phyloP scores from a whole-genome alignment of 2,329 filamentous ascomycete genomes.

The Mycosphaerella sp. region DNA sequence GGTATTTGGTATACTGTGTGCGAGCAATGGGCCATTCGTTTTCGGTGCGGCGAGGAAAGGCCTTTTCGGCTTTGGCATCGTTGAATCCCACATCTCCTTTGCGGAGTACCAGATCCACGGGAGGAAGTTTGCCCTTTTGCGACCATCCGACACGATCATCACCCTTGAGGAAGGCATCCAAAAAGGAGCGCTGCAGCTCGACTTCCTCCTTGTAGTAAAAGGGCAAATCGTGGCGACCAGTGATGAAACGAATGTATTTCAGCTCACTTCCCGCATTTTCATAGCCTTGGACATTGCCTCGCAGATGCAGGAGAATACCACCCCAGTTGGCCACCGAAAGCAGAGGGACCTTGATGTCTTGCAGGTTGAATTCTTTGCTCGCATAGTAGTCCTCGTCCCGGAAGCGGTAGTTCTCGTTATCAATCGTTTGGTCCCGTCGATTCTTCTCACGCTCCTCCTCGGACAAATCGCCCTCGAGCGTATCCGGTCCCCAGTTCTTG shows the following conservation, averaged over 20 bases:
- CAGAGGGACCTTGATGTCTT: conserved; percentile 60
- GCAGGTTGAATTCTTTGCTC: conserved; percentile 58
- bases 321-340: conserved; percentile 66
- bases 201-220: conserved; percentile 67
- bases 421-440: conserved; percentile 37
- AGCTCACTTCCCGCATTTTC: conserved; percentile 56
- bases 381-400: conserved; percentile 59
- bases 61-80: conserved; percentile 53
- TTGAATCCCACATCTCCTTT: conserved; percentile 64
- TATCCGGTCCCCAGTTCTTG: conserved; percentile 48
- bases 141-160: conserved; percentile 59
- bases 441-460: conserved; percentile 48
- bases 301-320: conserved; percentile 60
- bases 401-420: conserved; percentile 49
- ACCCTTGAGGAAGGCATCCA: conserved; percentile 64
- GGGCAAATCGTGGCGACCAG: conserved; percentile 62
- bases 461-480: conserved; percentile 53
- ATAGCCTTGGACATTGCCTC: conserved; percentile 63
- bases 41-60: conserved; percentile 51
- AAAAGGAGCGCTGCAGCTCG: conserved; percentile 59
- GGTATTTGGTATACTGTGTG: conserved; percentile 58
- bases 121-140: conserved; percentile 50
- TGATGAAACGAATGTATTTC: conserved; percentile 65
- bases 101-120: conserved; percentile 55
- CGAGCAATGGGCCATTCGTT: conserved; percentile 60